Evolutionary conservation across 148 eudicot species (phyloP).

Genomic region (Beta vulgaris): DNA sequence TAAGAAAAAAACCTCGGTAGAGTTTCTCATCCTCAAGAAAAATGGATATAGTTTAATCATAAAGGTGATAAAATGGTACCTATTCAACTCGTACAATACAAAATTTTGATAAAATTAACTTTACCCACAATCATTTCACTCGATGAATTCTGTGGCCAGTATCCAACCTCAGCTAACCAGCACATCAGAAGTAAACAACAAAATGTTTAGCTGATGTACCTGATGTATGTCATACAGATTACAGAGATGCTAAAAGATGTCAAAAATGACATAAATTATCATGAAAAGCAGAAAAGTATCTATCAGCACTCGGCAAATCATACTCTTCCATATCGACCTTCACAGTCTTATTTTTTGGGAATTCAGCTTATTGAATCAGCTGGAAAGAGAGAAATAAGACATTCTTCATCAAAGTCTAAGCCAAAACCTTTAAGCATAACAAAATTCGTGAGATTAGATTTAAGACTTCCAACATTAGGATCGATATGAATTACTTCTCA

Average conservation of each 20-base stretch:
- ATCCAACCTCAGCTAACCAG: background rate
- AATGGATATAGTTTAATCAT: too few relatives aligned
- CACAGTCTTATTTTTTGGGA: background rate
- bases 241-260: too few relatives aligned
- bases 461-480: too few relatives aligned
- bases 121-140: background rate
- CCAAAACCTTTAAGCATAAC: background rate
- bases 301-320: too few relatives aligned
- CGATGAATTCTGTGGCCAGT: background rate
- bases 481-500: too few relatives aligned
- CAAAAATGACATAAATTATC: background rate
- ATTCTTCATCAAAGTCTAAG: background rate
- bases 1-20: too few relatives aligned
- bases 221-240: too few relatives aligned
- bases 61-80: background rate
- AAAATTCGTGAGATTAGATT: background rate
- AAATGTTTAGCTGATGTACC: too few relatives aligned
- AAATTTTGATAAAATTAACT: background rate
- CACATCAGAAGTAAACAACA: background rate
- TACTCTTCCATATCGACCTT: too few relatives aligned
- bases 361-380: background rate
- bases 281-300: too few relatives aligned
- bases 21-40: too few relatives aligned
- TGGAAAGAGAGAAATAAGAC: background rate
- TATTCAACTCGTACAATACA: background rate